Conservation (phyloP, 2,329 filamentous ascomycete species). For the Ophiocordyceps robertsii region DNA sequence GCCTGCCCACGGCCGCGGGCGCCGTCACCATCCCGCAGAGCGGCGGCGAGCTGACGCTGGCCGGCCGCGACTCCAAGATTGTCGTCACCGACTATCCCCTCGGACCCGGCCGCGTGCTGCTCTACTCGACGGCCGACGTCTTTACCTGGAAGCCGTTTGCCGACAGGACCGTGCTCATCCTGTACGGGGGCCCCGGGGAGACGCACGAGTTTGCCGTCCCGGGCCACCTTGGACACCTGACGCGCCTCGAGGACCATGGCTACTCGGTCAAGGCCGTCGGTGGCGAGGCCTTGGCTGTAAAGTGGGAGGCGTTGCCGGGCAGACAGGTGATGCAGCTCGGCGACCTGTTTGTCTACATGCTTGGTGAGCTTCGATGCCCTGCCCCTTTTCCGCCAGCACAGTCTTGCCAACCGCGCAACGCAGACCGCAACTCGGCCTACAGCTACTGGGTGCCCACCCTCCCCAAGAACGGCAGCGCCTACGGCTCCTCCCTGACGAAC, state of each 20-base stretch:
- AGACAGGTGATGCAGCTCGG: constrained; percentile 18
- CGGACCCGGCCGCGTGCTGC: constrained; percentile 39
- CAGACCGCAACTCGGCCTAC: constrained; percentile 53
- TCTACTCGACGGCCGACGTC: constrained; percentile 59
- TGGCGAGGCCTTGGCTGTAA: constrained; percentile 11
- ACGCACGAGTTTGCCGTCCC: constrained; percentile 46
- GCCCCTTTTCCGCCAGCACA: neutral
- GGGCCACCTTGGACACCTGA: constrained; percentile 5
- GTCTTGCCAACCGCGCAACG: fast-evolving
- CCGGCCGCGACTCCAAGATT: constrained; percentile 53
- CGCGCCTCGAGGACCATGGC: constrained; percentile 13
- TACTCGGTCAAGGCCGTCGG: constrained; percentile 9
- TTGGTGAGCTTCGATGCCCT: constrained; percentile 11
- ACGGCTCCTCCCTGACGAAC: constrained; percentile 21
- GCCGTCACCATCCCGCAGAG: constrained; percentile 44
- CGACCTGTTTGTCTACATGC: constrained; percentile 27
- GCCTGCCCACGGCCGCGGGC: constrained; percentile 44
- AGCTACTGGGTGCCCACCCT: constrained; percentile 54
- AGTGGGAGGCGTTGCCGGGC: constrained; percentile 16
- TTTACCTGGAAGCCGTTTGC: constrained; percentile 55
- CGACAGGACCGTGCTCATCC: constrained; percentile 42
- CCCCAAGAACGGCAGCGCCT: constrained; percentile 18
- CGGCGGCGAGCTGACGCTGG: constrained; percentile 40
- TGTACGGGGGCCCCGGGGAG: constrained; percentile 51
- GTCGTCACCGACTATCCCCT: constrained; percentile 55